Evolutionary conservation across 202 grass and related monocot genomes (phyloP), one percentile per base, ranked within the genome.

Genomic region (Bolboschoenoplectus hybrid): DNA sequence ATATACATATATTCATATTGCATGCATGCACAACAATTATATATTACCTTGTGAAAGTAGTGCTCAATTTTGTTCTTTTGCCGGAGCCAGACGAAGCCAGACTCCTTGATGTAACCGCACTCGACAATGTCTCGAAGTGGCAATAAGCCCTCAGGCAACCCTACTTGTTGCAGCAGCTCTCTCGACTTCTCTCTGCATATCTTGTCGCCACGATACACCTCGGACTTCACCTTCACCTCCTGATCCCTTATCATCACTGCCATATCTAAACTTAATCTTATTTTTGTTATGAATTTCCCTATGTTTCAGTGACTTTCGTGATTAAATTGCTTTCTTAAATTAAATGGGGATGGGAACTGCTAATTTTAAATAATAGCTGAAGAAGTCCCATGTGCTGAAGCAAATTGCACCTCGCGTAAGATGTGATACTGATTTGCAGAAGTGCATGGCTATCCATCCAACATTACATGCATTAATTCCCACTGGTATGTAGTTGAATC

Each of bases 21-120:
- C 32, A 67, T 67, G 35, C 64, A 39, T 67, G 13, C 40, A 4
- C 2, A 8, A 38, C 13, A 67, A 4, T 40, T 39, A 6, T 4
- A 73, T 45, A 50, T 62, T 81, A 94, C 35, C 51, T 88, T 85
- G 65, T 87, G 67, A 73, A 98, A 95, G 66, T 67, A 13, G 77
- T 98, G 91, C 26, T 98, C 91, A 9, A 87, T 88, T 87, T 87
- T 98, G 76, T 94, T 88, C 89, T 90, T 94, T 83, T 95, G 96
- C 80, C 87, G 95, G 63, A 95, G 91, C 96, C 93, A 98, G 8
- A 97, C 91, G 79, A 86, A 97, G 36, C 92, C 95, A 13, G 92
- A 92, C 77, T 93, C 95, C 88, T 93, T 70, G 3, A 93, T 83
- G 69, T 89, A 89, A 3, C 93, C 96, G 14, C 96, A 98, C 91